Evolutionary conservation across 1,284 basidiomycete species (phyloP).

Genomic region (Volvariella surrecta): DNA sequence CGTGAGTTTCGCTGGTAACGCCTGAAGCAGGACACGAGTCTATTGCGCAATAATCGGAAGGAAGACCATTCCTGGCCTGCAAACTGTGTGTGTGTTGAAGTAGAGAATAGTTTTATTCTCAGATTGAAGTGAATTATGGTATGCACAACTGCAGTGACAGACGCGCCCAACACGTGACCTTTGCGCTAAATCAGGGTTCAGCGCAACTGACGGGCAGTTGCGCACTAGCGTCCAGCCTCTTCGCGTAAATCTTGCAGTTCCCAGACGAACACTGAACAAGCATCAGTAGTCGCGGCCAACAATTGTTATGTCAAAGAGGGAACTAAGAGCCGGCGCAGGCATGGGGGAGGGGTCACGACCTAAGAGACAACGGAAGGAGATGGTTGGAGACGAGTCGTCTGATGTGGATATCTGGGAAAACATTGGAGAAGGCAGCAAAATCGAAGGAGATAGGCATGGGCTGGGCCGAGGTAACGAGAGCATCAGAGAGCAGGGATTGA

Average conservation of each 20-base stretch:
- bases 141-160: too few relatives aligned
- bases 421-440: slow-evolving; percentile 9
- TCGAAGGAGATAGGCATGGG: slow-evolving; percentile 15
- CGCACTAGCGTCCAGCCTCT: background rate
- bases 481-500: slow-evolving; percentile 43
- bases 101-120: too few relatives aligned
- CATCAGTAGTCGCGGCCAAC: background rate
- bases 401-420: slow-evolving; percentile 30
- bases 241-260: background rate
- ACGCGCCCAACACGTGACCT: background rate
- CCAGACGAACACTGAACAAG: slow-evolving; percentile 2
- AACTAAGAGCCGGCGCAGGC: slow-evolving; percentile 43
- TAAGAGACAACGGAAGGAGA: slow-evolving; percentile 58
- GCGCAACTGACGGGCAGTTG: background rate
- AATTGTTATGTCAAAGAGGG: slow-evolving; percentile 54
- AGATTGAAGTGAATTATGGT: too few relatives aligned
- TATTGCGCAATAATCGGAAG: too few relatives aligned
- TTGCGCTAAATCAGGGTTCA: background rate
- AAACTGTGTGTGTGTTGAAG: too few relatives aligned
- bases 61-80: too few relatives aligned
- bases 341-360: slow-evolving; percentile 47
- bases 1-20: too few relatives aligned
- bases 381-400: slow-evolving; percentile 20
- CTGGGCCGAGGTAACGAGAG: slow-evolving; percentile 12
- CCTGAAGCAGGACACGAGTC: too few relatives aligned